phyloP scores from a whole-genome alignment of 2,329 filamentous ascomycete species.

The Epichloe gansuensis region DNA sequence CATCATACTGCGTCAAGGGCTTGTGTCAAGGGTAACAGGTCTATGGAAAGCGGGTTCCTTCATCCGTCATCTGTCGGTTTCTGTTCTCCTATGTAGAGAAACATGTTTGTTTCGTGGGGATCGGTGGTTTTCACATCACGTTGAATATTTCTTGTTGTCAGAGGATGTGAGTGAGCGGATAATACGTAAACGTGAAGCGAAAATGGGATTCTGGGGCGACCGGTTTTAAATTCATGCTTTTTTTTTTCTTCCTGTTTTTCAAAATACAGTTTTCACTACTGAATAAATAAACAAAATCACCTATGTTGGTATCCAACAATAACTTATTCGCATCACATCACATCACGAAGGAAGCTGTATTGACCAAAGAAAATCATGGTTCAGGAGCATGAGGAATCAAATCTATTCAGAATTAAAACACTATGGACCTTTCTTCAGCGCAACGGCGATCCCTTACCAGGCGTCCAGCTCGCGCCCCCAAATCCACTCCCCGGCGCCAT shows the following conservation, averaged over 20 bases:
- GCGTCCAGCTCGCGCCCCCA: constrained; percentile 30
- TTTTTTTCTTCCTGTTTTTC: not conserved
- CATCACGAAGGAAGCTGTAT: too few relatives aligned
- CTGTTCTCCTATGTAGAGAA: too few relatives aligned
- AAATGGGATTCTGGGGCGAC: not conserved
- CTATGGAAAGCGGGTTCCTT: not conserved
- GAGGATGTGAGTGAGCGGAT: not conserved
- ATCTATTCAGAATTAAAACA: not conserved
- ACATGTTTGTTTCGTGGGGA: too few relatives aligned
- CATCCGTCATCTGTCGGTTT: not conserved
- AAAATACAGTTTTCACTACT: not conserved
- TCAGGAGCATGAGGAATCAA: too few relatives aligned
- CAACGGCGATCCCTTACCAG: constrained; percentile 30
- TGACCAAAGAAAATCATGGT: too few relatives aligned
- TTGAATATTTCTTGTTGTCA: not conserved
- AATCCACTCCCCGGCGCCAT: constrained; percentile 24
- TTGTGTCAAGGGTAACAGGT: not conserved
- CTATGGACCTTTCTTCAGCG: constrained; percentile 7
- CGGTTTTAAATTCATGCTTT: not conserved
- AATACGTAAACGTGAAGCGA: not conserved
- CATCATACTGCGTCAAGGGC: not conserved
- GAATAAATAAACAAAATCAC: not conserved
- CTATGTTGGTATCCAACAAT: not conserved
- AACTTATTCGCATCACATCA: too few relatives aligned
- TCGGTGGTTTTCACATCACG: too few relatives aligned